A percentile compares a stretch with the other conserved stretches of the same genome.
These are phyloP conservation scores for Termitomyces sp. DNA, from an alignment of 768 basidiomycete genomes.

Conservation along the genomic window DNA sequence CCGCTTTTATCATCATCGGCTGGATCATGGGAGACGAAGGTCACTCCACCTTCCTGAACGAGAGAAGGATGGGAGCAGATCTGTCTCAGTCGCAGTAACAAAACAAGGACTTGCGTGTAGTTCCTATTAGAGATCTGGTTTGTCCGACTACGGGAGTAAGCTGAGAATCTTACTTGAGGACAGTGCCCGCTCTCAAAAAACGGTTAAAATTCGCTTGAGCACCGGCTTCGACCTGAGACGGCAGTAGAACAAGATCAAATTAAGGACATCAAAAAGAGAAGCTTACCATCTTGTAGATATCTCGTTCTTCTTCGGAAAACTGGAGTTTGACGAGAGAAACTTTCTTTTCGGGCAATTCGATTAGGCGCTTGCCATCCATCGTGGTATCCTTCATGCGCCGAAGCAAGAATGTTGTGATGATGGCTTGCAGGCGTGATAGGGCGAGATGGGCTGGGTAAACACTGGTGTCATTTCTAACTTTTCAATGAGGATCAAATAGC, in stretches of 20 bases:
- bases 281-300: slow-evolving; percentile 55
- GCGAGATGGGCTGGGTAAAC: slow-evolving; percentile 44
- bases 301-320: slow-evolving; percentile 60
- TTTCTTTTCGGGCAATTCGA: slow-evolving; percentile 59
- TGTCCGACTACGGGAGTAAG: not conserved
- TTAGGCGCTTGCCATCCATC: slow-evolving; percentile 66
- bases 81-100: slow-evolving; percentile 57
- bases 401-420: slow-evolving; percentile 50
- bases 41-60: slow-evolving; percentile 52
- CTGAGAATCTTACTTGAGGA: slow-evolving; percentile 49
- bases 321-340: slow-evolving; percentile 48
- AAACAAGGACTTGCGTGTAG: slow-evolving; percentile 51
- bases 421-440: slow-evolving; percentile 54
- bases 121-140: slow-evolving; percentile 33
- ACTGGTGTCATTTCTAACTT: not conserved
- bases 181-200: slow-evolving; percentile 58
- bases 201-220: slow-evolving; percentile 64
- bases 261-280: not conserved
- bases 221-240: slow-evolving; percentile 44
- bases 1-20: slow-evolving; percentile 26
- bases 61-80: slow-evolving; percentile 67
- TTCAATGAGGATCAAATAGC: not conserved
- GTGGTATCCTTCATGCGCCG: slow-evolving; percentile 61
- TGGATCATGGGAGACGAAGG: slow-evolving; percentile 42
- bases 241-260: not conserved